phyloP scores from a whole-genome alignment of 495 filamentous ascomycete genomes.

The Talaromyces wortmannii region DNA sequence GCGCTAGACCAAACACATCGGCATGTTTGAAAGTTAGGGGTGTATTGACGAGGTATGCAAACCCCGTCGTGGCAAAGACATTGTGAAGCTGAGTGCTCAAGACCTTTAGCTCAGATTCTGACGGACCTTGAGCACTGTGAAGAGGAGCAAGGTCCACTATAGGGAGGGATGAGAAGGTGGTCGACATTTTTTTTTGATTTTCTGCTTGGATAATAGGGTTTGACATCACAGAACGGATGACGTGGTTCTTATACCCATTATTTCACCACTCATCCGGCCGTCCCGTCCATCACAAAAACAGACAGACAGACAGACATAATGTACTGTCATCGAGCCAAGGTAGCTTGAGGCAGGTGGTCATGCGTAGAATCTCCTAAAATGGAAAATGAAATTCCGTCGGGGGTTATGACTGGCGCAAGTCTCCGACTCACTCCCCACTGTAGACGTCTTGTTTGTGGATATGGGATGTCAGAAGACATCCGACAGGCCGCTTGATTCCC shows the following conservation, averaged over 20 bases:
- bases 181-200: conserved; percentile 10
- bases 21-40: conserved; percentile 31
- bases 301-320: background rate
- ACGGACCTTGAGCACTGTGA: conserved; percentile 5
- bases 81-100: conserved; percentile 26
- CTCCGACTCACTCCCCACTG: background rate
- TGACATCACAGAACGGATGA: background rate
- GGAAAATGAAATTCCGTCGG: background rate
- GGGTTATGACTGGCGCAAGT: background rate
- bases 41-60: conserved; percentile 35
- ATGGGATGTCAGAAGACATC: background rate
- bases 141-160: conserved; percentile 32
- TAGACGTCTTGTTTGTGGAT: background rate
- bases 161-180: conserved; percentile 32
- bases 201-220: too few relatives aligned
- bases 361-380: background rate
- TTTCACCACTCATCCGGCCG: background rate
- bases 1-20: conserved; percentile 30
- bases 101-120: conserved; percentile 7
- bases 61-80: conserved; percentile 37
- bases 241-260: background rate
- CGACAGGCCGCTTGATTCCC: background rate
- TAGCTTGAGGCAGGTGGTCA: background rate
- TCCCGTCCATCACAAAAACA: background rate
- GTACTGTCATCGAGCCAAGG: background rate